Base-by-base conservation (phyloP, 1,284 basidiomycete genomes). In the Moesziomyces antarcticus region DNA sequence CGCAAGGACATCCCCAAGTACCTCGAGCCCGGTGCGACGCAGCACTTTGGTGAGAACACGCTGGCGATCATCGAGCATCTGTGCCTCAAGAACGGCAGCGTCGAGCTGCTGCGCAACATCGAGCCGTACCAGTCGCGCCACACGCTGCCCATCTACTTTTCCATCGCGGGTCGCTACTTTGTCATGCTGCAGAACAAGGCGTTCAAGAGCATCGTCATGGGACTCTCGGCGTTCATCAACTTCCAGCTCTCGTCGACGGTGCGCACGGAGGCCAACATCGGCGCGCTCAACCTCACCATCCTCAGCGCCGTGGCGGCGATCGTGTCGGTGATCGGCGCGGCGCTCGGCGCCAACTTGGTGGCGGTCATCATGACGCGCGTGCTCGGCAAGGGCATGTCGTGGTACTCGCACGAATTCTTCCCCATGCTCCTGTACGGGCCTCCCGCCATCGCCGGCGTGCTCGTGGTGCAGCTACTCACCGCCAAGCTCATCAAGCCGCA, bases 31-130 rank as follows among this genome's bases (percentile, higher is more conserved):
- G 93, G 93, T 25, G 91, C 92, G 2, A 62, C 86, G 3, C 86
- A 95, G 87, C 93, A 98, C 86, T 97, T 98, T 90, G 94, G 89
- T 22, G 92, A 93, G 70, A 98, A 97, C 79, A 88, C 91, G 1
- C 88, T 97, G 18, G 92, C 92, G 0, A 89, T 98, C 30, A 86
- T 97, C 35, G 88, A 88, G 42, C 88, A 93, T 81, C 88, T 99
- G n/a, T 71, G 70, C 35, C 64, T 80, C 42, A 90, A 92, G 11
- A 81, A 73, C 44, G 40, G 79, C 1, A 75, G 83, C 10, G 63
- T 58, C 16, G 85, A 85, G 58, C 75, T 63, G 57, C 77, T 83
- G 30, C 56, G 76, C n/a, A 48, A 27, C 10, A 74, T 76, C 56
- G 24, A 60, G 18, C 55, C 59, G 2, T 49, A 62, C 24, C 69